Conservation (phyloP, 805 yeast species). For the Kregervanrija pseudodelftensis region DNA sequence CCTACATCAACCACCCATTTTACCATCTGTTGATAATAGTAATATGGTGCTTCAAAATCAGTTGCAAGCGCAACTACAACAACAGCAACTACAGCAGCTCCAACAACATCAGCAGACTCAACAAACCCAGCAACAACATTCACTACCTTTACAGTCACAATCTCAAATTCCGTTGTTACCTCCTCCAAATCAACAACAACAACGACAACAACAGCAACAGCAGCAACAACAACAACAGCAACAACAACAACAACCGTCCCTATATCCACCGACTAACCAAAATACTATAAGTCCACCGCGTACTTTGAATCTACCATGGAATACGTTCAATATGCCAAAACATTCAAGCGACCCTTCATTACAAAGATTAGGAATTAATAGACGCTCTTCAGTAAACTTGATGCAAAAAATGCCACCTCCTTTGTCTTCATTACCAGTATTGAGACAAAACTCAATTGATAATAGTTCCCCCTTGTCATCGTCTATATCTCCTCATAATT, state of each 20-base stretch:
- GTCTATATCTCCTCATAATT: background rate
- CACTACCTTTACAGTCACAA: constrained; percentile 3
- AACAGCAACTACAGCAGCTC: constrained; percentile 4
- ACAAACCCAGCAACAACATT: constrained; percentile 7
- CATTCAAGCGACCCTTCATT: constrained; percentile 1
- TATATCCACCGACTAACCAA: background rate
- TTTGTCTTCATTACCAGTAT: too few species aligned
- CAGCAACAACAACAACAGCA: constrained; percentile 6
- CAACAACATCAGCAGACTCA: constrained; percentile 13
- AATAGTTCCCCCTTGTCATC: background rate
- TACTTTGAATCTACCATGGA: constrained; percentile 2
- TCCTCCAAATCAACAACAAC: constrained; percentile 2
- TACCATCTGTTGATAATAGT: too few species aligned
- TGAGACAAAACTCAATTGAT: too few species aligned
- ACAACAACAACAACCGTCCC: constrained; percentile 4
- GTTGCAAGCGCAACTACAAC: constrained; percentile 4
- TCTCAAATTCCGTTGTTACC: constrained; percentile 4
- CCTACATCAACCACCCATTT: too few species aligned
- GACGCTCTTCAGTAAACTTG: background rate
- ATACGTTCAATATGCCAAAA: too few species aligned
- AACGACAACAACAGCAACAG: constrained; percentile 4
- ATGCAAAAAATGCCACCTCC: too few species aligned
- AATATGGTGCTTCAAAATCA: background rate
- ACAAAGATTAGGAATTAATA: constrained; percentile 5
- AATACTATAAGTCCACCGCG: background rate